Conservation (phyloP, 257 asterid species). For the Nicotiana otophora region DNA sequence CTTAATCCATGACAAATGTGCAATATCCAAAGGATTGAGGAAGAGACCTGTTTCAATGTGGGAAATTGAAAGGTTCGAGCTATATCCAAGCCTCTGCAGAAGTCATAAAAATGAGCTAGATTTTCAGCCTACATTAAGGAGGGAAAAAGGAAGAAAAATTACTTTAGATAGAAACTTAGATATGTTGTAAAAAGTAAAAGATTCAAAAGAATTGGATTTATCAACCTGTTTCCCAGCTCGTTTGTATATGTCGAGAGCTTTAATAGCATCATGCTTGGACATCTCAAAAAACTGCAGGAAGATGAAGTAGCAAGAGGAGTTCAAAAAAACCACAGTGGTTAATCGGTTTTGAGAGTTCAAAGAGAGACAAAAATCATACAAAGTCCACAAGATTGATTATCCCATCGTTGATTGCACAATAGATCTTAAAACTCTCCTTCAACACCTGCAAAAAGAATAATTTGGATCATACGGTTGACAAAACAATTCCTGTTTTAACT, state of each 20-base stretch:
- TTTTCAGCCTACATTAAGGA: constrained; percentile 55
- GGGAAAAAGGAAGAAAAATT: background rate
- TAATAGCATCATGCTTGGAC: constrained; percentile 71
- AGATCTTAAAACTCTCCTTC: constrained; percentile 85
- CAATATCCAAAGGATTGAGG: background rate
- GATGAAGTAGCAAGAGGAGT: background rate
- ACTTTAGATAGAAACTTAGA: background rate
- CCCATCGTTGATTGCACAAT: constrained; percentile 88
- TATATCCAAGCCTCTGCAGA: constrained; percentile 69
- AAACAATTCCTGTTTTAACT: background rate
- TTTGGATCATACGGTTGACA: background rate
- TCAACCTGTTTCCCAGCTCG: constrained; percentile 79
- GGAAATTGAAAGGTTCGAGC: constrained; percentile 83
- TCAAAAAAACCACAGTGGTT: background rate
- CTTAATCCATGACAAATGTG: background rate
- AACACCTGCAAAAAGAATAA: constrained; percentile 37
- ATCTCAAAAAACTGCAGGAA: constrained; percentile 74
- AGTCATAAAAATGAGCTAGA: constrained; percentile 68
- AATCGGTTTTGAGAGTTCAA: background rate
- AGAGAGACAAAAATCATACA: constrained; percentile 31
- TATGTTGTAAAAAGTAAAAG: background rate
- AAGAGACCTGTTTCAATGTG: constrained; percentile 57
- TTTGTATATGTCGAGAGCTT: constrained; percentile 68
- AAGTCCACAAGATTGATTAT: constrained; percentile 79
- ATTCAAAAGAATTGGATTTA: background rate